Evolutionary conservation across 2,329 filamentous ascomycete species (phyloP), one percentile per base, ranked within the genome.

Genomic region (Fulvia fulva): DNA sequence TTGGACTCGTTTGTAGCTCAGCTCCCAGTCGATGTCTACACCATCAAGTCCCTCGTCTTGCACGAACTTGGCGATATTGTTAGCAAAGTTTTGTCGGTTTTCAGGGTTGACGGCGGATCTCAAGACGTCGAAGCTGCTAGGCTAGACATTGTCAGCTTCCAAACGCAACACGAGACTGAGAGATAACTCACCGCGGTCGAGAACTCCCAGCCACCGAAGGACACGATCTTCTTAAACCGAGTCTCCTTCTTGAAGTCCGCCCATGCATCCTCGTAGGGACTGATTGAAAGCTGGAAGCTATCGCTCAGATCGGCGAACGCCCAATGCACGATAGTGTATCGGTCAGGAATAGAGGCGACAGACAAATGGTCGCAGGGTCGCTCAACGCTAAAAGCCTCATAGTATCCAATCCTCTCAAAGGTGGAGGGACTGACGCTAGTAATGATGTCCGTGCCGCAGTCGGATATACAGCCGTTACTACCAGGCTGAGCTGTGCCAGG

Each of bases 31-130:
- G 23, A 77, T 63, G 61, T 76, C 75, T 22, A 77, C 58, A 32
- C 71, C 73, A 51, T 75, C 73, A 12, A 96, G 88, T 6, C 91
- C 92, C 16, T 91, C 77, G 66, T 91, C 83, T 71, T 87, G 86
- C 66, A 97, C 78, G 32, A 96, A 62, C 5, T 41, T 74, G 8
- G 76, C 32, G 85, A 80, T 2, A 93, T 86, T 46, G 87, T 81
- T 78, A 1, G 88, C 88, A 70, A 94, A 92, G 1, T 60, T 79
- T 4, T 65, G 59, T 0, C 76, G 70, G 58, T 82, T 80, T 0
- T 57, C 70, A 1, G 67, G 63, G 61, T 55, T 68, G 5, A 76
- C 68, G 16, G 56, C 73, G 5, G 74, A 58, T 1, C 76, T 68
- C 51, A 79, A 73, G 41, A 78, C 73, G 19, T 57, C 32, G 56